Evolutionary conservation across 306 rosid species (phyloP), one percentile per base, ranked within the genome.

Genomic region (Acacia confusa): DNA sequence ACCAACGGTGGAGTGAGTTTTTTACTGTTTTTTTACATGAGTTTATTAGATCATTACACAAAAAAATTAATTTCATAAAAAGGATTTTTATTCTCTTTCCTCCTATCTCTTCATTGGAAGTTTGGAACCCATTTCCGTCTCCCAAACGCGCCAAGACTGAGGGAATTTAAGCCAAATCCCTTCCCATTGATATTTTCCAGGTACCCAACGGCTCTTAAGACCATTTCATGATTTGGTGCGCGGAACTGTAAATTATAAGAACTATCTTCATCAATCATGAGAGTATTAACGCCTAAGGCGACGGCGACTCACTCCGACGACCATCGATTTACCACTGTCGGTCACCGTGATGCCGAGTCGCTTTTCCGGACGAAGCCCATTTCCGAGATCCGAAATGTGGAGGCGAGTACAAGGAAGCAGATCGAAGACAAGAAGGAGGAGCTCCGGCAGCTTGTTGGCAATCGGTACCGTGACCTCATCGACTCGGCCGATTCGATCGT

Each of bases 401-500:
- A 95, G 81, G 55, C 91, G 36, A 71, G 81, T 19, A 95, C 94
- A 10, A 92, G 93, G 27, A 77, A 79, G 40, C 97, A 89, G 90
- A 95, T 95, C 97, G 97, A 93, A 47, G 89, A 90, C 75, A 95
- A 95, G 88, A 92, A 88, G 71, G 99, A 93, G 86, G 99, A 95
- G 90, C 98, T 95, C 84, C 94, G 98, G n/a, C 98, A 92, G 69
- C 97, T 93, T 13, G 97, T 95, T 19, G 99, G 99, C 4, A 92
- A 88, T 47, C 97, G 99, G 13, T 95, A 95, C 81, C 97, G 99
- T 24, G 99, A 93, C 79, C 98, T 95, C 79, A 95, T 95, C 34
- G 98, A 95, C 85, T 95, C 98, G 2, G 99, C 99, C 43, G 98
- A 93, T 79, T 93, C 99, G 75, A 93, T 95, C 55, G 94, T 95